phyloP scores from a whole-genome alignment of 2,329 filamentous ascomycete species.

The Dothideomycetes sp. region DNA sequence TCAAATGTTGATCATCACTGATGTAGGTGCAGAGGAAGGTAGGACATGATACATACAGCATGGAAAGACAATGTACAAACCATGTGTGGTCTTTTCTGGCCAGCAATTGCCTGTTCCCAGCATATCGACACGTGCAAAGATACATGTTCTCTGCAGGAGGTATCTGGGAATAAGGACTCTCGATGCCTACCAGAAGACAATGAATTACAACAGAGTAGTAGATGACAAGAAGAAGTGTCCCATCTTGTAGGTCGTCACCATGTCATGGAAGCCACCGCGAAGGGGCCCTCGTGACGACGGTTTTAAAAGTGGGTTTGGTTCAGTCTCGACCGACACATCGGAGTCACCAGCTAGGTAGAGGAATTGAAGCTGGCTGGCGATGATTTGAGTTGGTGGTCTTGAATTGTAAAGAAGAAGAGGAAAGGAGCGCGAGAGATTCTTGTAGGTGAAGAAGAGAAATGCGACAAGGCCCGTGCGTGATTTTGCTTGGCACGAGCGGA shows the following conservation, averaged over 20 bases:
- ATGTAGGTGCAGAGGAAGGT: slow-evolving; percentile 2
- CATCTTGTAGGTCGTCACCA: slow-evolving; percentile 59
- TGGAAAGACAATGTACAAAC: background rate
- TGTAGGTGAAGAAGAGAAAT: slow-evolving; percentile 14
- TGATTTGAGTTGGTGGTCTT: slow-evolving; percentile 70
- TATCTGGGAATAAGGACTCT: background rate
- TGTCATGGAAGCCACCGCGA: slow-evolving; percentile 52
- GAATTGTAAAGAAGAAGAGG: slow-evolving; percentile 36
- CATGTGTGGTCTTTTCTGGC: too few relatives aligned
- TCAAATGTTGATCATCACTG: slow-evolving; percentile 24
- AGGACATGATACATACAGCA: slow-evolving; percentile 13
- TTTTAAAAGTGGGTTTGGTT: slow-evolving; percentile 62
- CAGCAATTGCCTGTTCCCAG: too few relatives aligned
- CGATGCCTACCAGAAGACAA: background rate
- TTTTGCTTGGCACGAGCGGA: slow-evolving; percentile 11
- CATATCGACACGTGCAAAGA: too few relatives aligned
- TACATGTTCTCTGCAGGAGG: slow-evolving; percentile 3
- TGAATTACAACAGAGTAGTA: slow-evolving; percentile 6
- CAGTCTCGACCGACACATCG: slow-evolving; percentile 63
- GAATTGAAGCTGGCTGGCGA: slow-evolving; percentile 50
- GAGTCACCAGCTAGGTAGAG: slow-evolving; percentile 59
- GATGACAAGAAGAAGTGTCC: slow-evolving; percentile 37
- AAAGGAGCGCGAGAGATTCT: slow-evolving; percentile 14
- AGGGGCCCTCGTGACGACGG: slow-evolving; percentile 66
- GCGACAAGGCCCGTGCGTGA: slow-evolving; percentile 7